Conservation (phyloP, 163 green algal species). For the Chloroidium sp. region DNA sequence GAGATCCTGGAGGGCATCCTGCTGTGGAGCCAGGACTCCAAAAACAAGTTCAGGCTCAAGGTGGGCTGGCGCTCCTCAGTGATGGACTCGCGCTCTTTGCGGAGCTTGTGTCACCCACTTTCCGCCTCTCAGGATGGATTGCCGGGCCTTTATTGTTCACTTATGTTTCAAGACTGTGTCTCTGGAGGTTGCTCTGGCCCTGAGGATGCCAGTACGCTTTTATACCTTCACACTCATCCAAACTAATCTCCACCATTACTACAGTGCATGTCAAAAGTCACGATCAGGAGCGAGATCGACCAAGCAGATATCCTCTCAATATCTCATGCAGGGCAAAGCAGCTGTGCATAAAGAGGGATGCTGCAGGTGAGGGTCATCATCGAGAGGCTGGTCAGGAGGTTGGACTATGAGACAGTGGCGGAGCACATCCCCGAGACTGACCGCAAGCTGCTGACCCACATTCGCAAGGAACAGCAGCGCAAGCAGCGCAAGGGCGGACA, state of each 20-base stretch:
- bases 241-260: too few species aligned
- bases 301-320: too few species aligned
- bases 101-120: too few species aligned
- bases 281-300: too few species aligned
- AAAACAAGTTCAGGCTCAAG: constrained; percentile 97
- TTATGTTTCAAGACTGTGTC: not conserved
- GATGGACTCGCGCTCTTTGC: too few species aligned
- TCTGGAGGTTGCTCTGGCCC: too few species aligned
- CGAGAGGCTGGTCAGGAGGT: constrained; percentile 76
- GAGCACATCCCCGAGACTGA: constrained; percentile 67
- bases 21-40: constrained; percentile 84
- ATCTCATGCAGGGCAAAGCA: not conserved
- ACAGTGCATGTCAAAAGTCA: too few species aligned
- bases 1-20: constrained; percentile 82
- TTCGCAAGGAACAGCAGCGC: constrained; percentile 64
- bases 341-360: not conserved
- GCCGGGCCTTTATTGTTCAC: not conserved
- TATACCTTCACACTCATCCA: too few species aligned
- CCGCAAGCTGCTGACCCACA: constrained; percentile 77
- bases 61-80: constrained; percentile 22
- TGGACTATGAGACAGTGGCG: constrained; percentile 75
- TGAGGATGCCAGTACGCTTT: too few species aligned
- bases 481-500: constrained; percentile 31
- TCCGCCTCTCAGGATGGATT: not conserved
- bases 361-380: constrained; percentile 79